phyloP scores from a whole-genome alignment of 192 early-diverging fungal genomes.

The Gryganskiella cystojenkinii region DNA sequence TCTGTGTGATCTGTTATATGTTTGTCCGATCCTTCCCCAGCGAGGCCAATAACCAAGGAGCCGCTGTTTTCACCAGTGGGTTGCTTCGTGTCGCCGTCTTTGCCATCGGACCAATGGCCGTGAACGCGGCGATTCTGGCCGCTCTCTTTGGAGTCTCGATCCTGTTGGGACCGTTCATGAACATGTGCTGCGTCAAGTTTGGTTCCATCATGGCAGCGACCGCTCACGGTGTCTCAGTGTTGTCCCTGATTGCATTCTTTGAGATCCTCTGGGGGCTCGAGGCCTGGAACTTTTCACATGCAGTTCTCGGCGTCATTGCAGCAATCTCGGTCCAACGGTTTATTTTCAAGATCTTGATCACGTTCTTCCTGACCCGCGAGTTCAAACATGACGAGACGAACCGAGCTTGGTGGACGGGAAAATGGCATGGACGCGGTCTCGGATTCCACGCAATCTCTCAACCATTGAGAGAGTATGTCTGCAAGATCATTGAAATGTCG shows the following conservation, averaged over 20 bases:
- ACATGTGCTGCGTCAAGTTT: conserved; percentile 76
- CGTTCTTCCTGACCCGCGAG: conserved; percentile 80
- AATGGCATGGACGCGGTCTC: conserved; percentile 82
- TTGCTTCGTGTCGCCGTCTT: conserved; percentile 71
- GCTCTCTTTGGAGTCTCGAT: conserved; percentile 75
- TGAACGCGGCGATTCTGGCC: conserved; percentile 74
- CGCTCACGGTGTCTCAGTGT: conserved; percentile 69
- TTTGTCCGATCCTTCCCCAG: conserved; percentile 73
- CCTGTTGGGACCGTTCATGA: conserved; percentile 67
- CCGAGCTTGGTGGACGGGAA: conserved; percentile 89
- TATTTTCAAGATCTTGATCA: conserved; percentile 74
- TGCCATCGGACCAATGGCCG: conserved; percentile 73
- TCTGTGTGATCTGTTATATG: conserved; percentile 71
- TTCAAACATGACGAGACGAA: conserved; percentile 87
- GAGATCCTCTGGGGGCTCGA: conserved; percentile 75
- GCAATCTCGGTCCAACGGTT: conserved; percentile 75
- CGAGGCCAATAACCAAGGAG: conserved; percentile 20
- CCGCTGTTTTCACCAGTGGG: conserved; percentile 49
- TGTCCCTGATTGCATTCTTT: conserved; percentile 71
- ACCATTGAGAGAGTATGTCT: conserved; percentile 82
- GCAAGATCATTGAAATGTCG: conserved; percentile 88
- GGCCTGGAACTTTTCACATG: conserved; percentile 69
- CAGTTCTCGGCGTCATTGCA: conserved; percentile 74
- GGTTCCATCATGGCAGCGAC: conserved; percentile 76
- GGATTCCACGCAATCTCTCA: conserved; percentile 70